Evolutionary conservation across 192 early-diverging fungal genomes (phyloP).

Genomic region (Podila epigama): DNA sequence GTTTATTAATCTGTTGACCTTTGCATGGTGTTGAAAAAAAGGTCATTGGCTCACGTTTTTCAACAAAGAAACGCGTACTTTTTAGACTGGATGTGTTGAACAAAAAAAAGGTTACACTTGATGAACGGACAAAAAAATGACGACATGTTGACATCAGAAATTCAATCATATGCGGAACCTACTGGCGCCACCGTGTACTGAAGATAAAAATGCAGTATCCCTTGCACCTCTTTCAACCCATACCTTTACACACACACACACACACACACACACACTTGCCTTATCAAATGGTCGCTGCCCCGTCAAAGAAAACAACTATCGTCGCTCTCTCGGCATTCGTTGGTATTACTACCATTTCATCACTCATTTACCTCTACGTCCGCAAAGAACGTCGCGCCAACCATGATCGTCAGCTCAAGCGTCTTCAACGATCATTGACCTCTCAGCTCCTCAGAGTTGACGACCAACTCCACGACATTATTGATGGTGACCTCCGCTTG

Average conservation of each 20-base stretch:
- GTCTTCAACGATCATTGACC: constrained; percentile 10
- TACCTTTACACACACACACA: background rate
- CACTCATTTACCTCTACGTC: constrained; percentile 19
- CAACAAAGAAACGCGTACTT: background rate
- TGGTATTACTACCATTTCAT: constrained; percentile 23
- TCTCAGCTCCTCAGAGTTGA: constrained; percentile 20
- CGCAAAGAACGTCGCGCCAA: background rate
- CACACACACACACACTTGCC: background rate
- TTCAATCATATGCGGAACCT: too few relatives aligned
- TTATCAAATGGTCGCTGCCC: background rate
- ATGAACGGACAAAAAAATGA: background rate
- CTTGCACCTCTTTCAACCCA: background rate
- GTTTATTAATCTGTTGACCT: too few relatives aligned
- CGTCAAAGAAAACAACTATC: constrained; percentile 21
- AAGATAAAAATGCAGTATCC: background rate
- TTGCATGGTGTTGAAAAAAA: too few relatives aligned
- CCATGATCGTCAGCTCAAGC: constrained; percentile 1
- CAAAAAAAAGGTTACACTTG: background rate
- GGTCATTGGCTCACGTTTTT: too few relatives aligned
- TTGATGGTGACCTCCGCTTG: constrained; percentile 21
- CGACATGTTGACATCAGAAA: background rate
- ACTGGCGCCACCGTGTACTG: too few relatives aligned
- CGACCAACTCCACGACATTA: constrained; percentile 7
- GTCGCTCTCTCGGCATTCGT: constrained; percentile 25
- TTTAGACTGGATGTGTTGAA: background rate